A percentile compares a stretch with the other conserved stretches of the same genome.
phyloP scores from a whole-genome alignment of 2,329 filamentous ascomycete genomes.

The Trichoderma atrobrunneum region DNA sequence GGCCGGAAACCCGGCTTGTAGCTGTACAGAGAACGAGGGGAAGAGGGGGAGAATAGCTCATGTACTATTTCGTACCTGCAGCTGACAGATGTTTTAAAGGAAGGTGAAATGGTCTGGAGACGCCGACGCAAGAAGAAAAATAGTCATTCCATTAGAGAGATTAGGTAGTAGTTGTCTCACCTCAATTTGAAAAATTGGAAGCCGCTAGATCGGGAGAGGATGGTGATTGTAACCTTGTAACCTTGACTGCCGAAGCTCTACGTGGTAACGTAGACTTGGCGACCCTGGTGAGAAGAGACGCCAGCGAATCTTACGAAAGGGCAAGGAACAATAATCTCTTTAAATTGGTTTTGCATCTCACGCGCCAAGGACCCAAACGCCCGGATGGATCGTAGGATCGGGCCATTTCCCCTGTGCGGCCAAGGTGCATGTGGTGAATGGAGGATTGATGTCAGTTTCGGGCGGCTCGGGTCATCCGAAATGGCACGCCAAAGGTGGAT shows the following conservation, averaged over 20 bases:
- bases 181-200: not conserved
- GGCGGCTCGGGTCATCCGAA: not conserved
- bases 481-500: not conserved
- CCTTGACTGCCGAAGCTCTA: not conserved
- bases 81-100: not conserved
- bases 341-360: not conserved
- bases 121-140: not conserved
- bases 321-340: not conserved
- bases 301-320: not conserved
- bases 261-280: not conserved
- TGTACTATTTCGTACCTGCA: not conserved
- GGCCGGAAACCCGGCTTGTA: not conserved
- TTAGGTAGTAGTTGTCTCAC: not conserved
- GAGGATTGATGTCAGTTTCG: not conserved
- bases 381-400: not conserved
- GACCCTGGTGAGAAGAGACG: not conserved
- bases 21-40: not conserved
- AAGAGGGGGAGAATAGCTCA: not conserved
- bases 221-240: not conserved
- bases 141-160: not conserved
- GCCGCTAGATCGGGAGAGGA: not conserved
- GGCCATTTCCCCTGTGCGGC: not conserved
- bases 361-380: not conserved
- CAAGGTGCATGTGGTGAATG: not conserved
- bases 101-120: not conserved